Evolutionary conservation across 176 grass and related monocot genomes (phyloP).

Genomic region (Juncus inflexus): DNA sequence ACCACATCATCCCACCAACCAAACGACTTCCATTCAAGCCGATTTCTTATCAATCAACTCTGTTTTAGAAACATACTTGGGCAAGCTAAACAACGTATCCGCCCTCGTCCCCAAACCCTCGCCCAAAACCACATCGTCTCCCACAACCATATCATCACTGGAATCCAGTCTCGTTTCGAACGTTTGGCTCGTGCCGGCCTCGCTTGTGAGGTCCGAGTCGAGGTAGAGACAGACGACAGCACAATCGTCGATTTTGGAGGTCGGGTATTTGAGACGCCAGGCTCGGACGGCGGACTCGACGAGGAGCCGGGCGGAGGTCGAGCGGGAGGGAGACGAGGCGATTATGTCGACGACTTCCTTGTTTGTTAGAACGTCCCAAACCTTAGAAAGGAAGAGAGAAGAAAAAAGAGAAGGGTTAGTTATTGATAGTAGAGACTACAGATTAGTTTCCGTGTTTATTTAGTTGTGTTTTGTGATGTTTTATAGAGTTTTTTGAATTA

Average conservation of each 20-base stretch:
- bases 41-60: slow-evolving; percentile 7
- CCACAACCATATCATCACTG: slow-evolving; percentile 22
- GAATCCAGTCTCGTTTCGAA: slow-evolving; percentile 26
- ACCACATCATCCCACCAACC: no score
- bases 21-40: no score
- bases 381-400: slow-evolving; percentile 32
- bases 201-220: slow-evolving; percentile 33
- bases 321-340: slow-evolving; percentile 31
- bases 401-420: neutral
- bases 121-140: neutral
- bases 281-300: slow-evolving; percentile 48
- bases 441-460: no score
- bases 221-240: slow-evolving; percentile 72
- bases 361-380: slow-evolving; percentile 83
- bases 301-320: slow-evolving; percentile 51
- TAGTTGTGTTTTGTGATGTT: no score
- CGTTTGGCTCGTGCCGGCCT: slow-evolving; percentile 17
- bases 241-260: slow-evolving; percentile 61
- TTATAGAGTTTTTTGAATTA: no score
- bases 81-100: slow-evolving; percentile 29
- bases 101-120: slow-evolving; percentile 23
- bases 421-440: neutral
- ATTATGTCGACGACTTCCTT: slow-evolving; percentile 50
- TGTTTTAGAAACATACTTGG: slow-evolving; percentile 20
- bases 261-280: slow-evolving; percentile 49